phyloP scores from a whole-genome alignment of 306 rosid genomes.

The Hippophae rhamnoides region DNA sequence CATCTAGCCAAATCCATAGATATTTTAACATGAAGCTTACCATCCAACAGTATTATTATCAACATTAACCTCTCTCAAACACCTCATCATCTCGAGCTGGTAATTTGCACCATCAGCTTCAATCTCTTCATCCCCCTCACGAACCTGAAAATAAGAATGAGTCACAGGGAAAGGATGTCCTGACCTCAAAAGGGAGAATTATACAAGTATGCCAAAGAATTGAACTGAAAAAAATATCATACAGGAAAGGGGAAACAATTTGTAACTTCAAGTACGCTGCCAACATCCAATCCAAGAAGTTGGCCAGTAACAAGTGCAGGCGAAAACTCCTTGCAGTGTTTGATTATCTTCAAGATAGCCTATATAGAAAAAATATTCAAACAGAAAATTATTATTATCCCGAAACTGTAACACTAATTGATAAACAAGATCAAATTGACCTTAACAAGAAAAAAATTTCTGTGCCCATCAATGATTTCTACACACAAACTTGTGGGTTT shows the following conservation, averaged over 20 bases:
- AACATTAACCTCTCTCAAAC: conserved; percentile 96
- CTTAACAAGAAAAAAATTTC: not conserved
- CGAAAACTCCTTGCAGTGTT: conserved; percentile 93
- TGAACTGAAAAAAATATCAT: conserved; percentile 4
- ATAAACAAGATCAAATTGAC: not conserved
- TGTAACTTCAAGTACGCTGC: conserved; percentile 95
- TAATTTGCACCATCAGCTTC: conserved; percentile 98
- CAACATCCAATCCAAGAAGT: conserved; percentile 95
- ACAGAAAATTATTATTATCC: not conserved
- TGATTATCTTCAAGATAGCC: conserved; percentile 91
- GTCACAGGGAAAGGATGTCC: no score
- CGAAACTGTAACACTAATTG: not conserved
- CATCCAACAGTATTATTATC: conserved; percentile 98
- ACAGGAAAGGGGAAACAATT: conserved; percentile 98
- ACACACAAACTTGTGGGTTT: no score
- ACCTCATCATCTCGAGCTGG: conserved; percentile 99
- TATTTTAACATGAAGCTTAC: conserved; percentile 25
- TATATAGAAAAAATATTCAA: conserved; percentile 17
- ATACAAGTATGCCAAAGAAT: not conserved
- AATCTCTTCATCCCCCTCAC: conserved; percentile 95
- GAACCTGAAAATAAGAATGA: conserved; percentile 27
- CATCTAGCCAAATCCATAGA: no score
- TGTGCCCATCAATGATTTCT: no score
- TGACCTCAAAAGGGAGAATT: not conserved
- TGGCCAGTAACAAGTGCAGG: conserved; percentile 92